A percentile compares a stretch with the other conserved stretches of the same genome.
Conservation (phyloP, 2,329 filamentous ascomycete species). For the Drechmeria coniospora region DNA sequence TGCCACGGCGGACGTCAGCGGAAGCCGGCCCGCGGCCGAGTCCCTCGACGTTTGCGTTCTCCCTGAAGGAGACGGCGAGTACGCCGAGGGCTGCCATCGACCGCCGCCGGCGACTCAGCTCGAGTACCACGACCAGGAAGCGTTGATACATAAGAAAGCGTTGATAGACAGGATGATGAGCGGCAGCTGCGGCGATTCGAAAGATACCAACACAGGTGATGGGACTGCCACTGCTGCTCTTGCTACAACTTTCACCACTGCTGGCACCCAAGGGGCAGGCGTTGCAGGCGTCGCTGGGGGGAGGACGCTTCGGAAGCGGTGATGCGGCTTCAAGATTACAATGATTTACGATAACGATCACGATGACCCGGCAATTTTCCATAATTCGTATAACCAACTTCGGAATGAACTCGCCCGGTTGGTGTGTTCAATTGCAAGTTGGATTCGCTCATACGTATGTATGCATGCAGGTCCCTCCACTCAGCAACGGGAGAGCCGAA, state of each 20-base stretch:
- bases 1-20: slow-evolving; percentile 21
- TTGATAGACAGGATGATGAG: slow-evolving; percentile 29
- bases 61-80: slow-evolving; percentile 2
- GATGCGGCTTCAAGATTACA: too few relatives aligned
- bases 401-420: too few relatives aligned
- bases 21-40: slow-evolving; percentile 13
- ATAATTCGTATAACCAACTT: too few relatives aligned
- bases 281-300: slow-evolving; percentile 4
- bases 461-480: too few relatives aligned
- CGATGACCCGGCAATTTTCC: too few relatives aligned
- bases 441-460: too few relatives aligned
- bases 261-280: background rate
- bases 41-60: slow-evolving; percentile 2
- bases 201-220: too few relatives aligned
- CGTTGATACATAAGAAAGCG: slow-evolving; percentile 24
- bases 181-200: slow-evolving; percentile 6
- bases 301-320: slow-evolving; percentile 10
- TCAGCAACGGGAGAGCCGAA: too few relatives aligned
- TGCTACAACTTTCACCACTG: background rate
- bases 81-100: slow-evolving; percentile 5
- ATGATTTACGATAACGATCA: too few relatives aligned
- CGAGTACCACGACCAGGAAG: slow-evolving; percentile 35
- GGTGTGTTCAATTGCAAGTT: too few relatives aligned
- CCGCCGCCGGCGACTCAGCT: slow-evolving; percentile 36
- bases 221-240: background rate